Percentiles rank a stretch among this genome's conserved stretches.
Conservation (phyloP, 106 monocot species). For the Alisma plantagoaquatica region DNA sequence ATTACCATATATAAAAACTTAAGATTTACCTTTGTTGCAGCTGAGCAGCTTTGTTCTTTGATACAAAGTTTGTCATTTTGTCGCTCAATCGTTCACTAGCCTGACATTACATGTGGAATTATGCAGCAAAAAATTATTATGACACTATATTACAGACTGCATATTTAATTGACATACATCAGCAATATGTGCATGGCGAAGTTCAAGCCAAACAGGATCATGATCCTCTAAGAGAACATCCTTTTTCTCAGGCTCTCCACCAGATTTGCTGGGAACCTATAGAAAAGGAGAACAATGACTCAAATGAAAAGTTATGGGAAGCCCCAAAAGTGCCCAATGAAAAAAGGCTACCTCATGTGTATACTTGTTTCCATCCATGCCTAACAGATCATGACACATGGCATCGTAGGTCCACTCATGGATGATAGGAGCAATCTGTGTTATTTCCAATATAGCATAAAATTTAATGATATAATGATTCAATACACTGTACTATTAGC, state of each 20-base stretch:
- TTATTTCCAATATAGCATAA: neutral
- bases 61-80: constrained; percentile 92
- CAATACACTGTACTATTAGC: no score
- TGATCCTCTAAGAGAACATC: constrained; percentile 98
- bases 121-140: no score
- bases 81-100: constrained; percentile 95
- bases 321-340: neutral
- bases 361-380: constrained; percentile 97
- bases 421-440: constrained; percentile 89
- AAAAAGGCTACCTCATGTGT: constrained; percentile 53
- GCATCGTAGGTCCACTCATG: constrained; percentile 99
- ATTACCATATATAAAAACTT: no score
- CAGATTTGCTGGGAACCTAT: constrained; percentile 70
- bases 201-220: constrained; percentile 97
- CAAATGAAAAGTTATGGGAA: neutral
- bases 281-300: neutral
- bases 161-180: constrained; percentile 45
- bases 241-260: constrained; percentile 69
- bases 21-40: constrained; percentile 64
- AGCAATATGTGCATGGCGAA: constrained; percentile 94
- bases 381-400: constrained; percentile 94
- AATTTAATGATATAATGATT: no score
- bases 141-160: neutral
- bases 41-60: constrained; percentile 97
- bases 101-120: constrained; percentile 17